Evolutionary conservation across 306 rosid species (phyloP).

Genomic region (Lathyrus sativus): DNA sequence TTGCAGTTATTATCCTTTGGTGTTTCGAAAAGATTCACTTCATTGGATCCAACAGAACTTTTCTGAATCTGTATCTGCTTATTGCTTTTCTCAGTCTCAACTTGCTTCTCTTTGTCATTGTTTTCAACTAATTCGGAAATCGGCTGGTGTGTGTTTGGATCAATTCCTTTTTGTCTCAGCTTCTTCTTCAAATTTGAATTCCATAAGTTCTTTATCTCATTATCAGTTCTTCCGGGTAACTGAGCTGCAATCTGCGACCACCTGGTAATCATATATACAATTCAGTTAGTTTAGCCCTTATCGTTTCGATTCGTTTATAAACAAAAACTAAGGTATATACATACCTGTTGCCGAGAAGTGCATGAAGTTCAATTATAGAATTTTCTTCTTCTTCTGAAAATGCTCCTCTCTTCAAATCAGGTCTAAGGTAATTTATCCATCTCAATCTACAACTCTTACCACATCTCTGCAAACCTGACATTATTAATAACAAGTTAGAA

Average conservation of each 20-base stretch:
- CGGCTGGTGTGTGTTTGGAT: slow-evolving; percentile 88
- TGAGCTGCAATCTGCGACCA: slow-evolving; percentile 99
- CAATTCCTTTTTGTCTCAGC: slow-evolving; percentile 86
- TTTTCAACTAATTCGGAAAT: slow-evolving; percentile 45
- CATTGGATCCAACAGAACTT: slow-evolving; percentile 49
- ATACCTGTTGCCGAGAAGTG: slow-evolving; percentile 81
- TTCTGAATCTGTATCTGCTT: slow-evolving; percentile 47
- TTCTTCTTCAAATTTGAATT: slow-evolving; percentile 91
- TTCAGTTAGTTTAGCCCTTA: not conserved
- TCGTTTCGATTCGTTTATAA: not conserved
- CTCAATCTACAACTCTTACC: slow-evolving; percentile 96
- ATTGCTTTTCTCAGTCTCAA: slow-evolving; percentile 31
- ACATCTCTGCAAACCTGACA: slow-evolving; percentile 81
- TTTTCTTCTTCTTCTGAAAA: slow-evolving; percentile 88
- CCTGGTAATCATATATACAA: slow-evolving; percentile 37
- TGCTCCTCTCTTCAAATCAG: slow-evolving; percentile 96
- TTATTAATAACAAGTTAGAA: too few relatives aligned
- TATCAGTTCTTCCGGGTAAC: slow-evolving; percentile 90
- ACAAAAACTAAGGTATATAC: not conserved
- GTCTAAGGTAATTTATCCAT: slow-evolving; percentile 94
- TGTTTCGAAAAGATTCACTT: slow-evolving; percentile 39
- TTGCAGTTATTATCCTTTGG: slow-evolving; percentile 23
- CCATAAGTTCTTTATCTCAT: slow-evolving; percentile 93
- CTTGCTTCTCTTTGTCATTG: slow-evolving; percentile 37
- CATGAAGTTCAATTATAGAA: slow-evolving; percentile 80